A percentile compares a stretch with the other conserved stretches of the same genome.
Evolutionary conservation across 2,329 filamentous ascomycete species (phyloP).

Genomic region (Rhytidhysteron rufulum): DNA sequence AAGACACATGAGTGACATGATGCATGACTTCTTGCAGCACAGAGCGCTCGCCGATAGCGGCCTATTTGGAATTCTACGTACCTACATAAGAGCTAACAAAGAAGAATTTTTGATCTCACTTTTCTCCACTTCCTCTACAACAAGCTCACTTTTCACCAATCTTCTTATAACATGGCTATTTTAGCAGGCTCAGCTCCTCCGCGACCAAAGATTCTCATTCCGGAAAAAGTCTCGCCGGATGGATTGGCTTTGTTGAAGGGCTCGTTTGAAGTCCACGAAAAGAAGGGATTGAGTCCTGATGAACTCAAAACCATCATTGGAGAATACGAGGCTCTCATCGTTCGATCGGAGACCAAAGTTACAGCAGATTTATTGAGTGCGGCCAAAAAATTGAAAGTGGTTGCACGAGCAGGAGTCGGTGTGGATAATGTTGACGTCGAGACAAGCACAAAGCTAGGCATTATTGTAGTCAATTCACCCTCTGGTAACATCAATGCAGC

Average conservation of each 20-base stretch:
- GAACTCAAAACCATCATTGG: slow-evolving; percentile 66
- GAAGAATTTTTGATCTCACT: background rate
- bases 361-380: slow-evolving; percentile 64
- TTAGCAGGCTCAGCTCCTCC: slow-evolving; percentile 17
- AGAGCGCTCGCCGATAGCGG: slow-evolving; percentile 22
- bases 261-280: slow-evolving; percentile 67
- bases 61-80: slow-evolving; percentile 7
- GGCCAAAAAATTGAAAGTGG: slow-evolving; percentile 68
- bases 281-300: slow-evolving; percentile 57
- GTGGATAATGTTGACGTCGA: slow-evolving; percentile 79
- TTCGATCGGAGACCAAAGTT: slow-evolving; percentile 79
- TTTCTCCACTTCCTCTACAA: background rate
- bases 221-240: slow-evolving; percentile 77
- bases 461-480: slow-evolving; percentile 78
- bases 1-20: too few relatives aligned
- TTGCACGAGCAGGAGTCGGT: slow-evolving; percentile 73
- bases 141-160: background rate
- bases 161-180: slow-evolving; percentile 23
- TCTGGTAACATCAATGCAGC: slow-evolving; percentile 77
- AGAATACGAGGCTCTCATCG: slow-evolving; percentile 70
- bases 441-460: slow-evolving; percentile 66
- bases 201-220: slow-evolving; percentile 61
- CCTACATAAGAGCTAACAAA: slow-evolving; percentile 10
- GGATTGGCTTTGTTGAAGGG: slow-evolving; percentile 66
- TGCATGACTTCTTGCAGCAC: too few relatives aligned